A percentile compares a stretch with the other conserved stretches of the same genome.
phyloP scores from a whole-genome alignment of 192 early-diverging fungal species.

The Umbelopsis sp. region DNA sequence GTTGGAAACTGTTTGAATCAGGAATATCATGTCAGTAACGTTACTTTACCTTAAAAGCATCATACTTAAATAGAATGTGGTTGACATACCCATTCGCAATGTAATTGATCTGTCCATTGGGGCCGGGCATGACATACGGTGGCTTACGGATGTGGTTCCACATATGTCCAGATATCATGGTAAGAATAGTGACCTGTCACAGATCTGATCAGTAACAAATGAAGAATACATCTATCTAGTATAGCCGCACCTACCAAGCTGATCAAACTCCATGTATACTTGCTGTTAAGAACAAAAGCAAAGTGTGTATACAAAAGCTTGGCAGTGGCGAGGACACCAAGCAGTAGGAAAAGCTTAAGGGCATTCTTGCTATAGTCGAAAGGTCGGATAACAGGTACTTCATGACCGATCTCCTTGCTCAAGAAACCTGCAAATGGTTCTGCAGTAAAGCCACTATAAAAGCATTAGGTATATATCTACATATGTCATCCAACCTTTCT shows the following conservation, averaged over 20 bases:
- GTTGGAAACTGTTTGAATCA: slow-evolving; percentile 47
- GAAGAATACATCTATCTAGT: not conserved
- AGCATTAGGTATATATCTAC: not conserved
- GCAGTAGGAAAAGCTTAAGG: slow-evolving; percentile 32
- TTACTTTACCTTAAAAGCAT: not conserved
- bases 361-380: slow-evolving; percentile 54
- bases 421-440: slow-evolving; percentile 67
- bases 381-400: slow-evolving; percentile 52
- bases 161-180: slow-evolving; percentile 83
- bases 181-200: slow-evolving; percentile 57
- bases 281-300: slow-evolving; percentile 49
- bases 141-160: slow-evolving; percentile 83
- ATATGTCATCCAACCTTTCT: not conserved
- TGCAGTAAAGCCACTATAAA: slow-evolving; percentile 58
- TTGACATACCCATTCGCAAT: slow-evolving; percentile 55
- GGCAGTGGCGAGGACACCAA: slow-evolving; percentile 36
- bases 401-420: slow-evolving; percentile 34
- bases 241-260: slow-evolving; percentile 44
- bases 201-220: not conserved
- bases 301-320: slow-evolving; percentile 47
- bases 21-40: not conserved
- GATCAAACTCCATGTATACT: slow-evolving; percentile 56
- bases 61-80: not conserved
- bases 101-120: slow-evolving; percentile 56
- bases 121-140: slow-evolving; percentile 56